Conservation (phyloP, 2,329 filamentous ascomycete genomes). For the Coniella vitis region DNA sequence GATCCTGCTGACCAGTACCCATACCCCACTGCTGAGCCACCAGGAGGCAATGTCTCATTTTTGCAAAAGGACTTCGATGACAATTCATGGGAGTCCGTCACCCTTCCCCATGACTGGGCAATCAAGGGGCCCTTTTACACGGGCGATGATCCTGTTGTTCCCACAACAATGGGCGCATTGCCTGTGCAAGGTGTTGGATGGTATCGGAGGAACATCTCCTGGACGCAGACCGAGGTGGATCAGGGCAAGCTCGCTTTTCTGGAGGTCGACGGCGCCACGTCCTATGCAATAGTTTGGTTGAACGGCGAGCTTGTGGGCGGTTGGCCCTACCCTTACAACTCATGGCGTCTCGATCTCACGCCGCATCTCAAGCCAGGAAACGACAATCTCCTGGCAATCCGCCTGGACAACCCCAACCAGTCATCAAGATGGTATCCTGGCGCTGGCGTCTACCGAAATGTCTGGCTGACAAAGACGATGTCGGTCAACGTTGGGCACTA, state of each 20-base stretch:
- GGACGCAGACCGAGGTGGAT: constrained; percentile 24
- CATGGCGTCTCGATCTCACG: constrained; percentile 44
- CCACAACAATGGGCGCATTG: constrained; percentile 35
- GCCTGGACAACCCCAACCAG: constrained; percentile 41
- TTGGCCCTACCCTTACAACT: constrained; percentile 46
- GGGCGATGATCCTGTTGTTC: constrained; percentile 26
- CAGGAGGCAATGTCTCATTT: constrained; percentile 8
- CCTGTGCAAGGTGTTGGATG: constrained; percentile 47
- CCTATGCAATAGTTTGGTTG: constrained; percentile 44
- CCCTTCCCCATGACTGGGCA: constrained; percentile 44
- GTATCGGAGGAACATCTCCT: constrained; percentile 38
- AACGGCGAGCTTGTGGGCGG: constrained; percentile 43
- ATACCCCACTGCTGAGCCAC: neutral
- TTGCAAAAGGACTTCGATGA: constrained; percentile 26
- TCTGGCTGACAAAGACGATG: constrained; percentile 45
- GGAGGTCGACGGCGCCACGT: constrained; percentile 46
- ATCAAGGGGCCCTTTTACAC: constrained; percentile 38
- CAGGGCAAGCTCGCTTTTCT: constrained; percentile 34
- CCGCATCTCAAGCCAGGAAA: constrained; percentile 29
- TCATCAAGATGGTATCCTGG: constrained; percentile 49
- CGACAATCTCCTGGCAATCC: constrained; percentile 40
- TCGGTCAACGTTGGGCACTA: constrained; percentile 40
- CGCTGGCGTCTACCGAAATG: constrained; percentile 45
- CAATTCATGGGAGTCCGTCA: constrained; percentile 32
- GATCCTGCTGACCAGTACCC: neutral